A percentile compares a stretch with the other conserved stretches of the same genome.
These are phyloP conservation scores for Adenanthera pavonina DNA, from an alignment of 306 rosid genomes.

Conservation along the genomic window DNA sequence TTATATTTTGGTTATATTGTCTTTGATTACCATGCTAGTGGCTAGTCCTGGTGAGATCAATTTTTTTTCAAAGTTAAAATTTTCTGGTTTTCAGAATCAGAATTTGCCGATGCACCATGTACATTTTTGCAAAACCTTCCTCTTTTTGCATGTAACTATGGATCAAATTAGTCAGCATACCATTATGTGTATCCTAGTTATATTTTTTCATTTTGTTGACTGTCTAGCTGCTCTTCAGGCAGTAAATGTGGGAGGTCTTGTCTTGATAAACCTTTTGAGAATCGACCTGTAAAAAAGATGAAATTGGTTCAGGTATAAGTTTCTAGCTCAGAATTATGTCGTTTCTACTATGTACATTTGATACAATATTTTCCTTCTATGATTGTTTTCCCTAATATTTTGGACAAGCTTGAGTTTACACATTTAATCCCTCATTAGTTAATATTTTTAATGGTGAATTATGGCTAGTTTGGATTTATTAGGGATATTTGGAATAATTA, in stretches of 20 bases:
- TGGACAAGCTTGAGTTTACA: no score
- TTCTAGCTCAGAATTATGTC: conserved; percentile 21
- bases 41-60: conserved; percentile 11
- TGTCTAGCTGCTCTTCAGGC: conserved; percentile 87
- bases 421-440: no score
- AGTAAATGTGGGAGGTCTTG: conserved; percentile 88
- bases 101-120: neutral
- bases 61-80: conserved; percentile 5
- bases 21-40: neutral
- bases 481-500: no score
- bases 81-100: conserved; percentile 28
- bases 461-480: no score
- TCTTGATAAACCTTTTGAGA: conserved; percentile 87
- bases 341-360: neutral
- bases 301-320: conserved; percentile 77
- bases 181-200: conserved; percentile 4
- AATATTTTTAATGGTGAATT: no score
- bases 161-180: conserved; percentile 31
- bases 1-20: neutral
- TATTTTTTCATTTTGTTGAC: conserved; percentile 36
- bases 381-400: conserved; percentile 5
- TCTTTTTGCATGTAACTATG: neutral
- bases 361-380: conserved; percentile 6
- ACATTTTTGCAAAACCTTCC: neutral
- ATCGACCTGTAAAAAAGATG: conserved; percentile 80